phyloP scores from a whole-genome alignment of 2,329 filamentous ascomycete species.

The Tolypocladium amazonense region DNA sequence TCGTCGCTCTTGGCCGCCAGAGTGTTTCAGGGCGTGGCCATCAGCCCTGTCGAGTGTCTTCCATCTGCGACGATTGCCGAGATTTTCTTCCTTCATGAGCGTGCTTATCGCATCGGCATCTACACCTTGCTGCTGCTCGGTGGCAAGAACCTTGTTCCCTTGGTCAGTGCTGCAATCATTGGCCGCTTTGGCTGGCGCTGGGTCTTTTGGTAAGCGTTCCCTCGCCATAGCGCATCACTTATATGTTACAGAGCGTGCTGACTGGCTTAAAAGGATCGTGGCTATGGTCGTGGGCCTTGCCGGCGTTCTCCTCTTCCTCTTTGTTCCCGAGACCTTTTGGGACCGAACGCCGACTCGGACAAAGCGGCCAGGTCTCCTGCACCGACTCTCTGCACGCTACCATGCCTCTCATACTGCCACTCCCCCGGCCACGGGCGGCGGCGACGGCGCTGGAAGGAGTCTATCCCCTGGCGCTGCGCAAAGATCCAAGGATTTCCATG shows the following conservation, averaged over 20 bases:
- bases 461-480: conserved; percentile 8
- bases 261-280: conserved; percentile 51
- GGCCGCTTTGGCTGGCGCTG: conserved; percentile 72
- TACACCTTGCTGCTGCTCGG: conserved; percentile 83
- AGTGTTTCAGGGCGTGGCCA: conserved; percentile 77
- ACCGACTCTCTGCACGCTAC: conserved; percentile 33
- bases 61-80: conserved; percentile 91
- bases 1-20: conserved; percentile 69
- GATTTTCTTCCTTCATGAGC: conserved; percentile 91
- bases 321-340: conserved; percentile 95
- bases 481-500: conserved; percentile 17
- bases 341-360: conserved; percentile 58
- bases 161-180: conserved; percentile 81
- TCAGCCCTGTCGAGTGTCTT: conserved; percentile 85
- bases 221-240: background rate
- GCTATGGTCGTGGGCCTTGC: conserved; percentile 68
- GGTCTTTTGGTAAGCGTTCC: conserved; percentile 62
- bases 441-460: conserved; percentile 3
- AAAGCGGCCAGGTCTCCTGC: conserved; percentile 35
- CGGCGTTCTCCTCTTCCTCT: conserved; percentile 67
- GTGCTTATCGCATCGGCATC: conserved; percentile 85
- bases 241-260: background rate
- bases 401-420: conserved; percentile 6
- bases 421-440: background rate
- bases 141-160: conserved; percentile 81